Conservation (phyloP, 129 eudicot species). For the Flaveria sonorensis region DNA sequence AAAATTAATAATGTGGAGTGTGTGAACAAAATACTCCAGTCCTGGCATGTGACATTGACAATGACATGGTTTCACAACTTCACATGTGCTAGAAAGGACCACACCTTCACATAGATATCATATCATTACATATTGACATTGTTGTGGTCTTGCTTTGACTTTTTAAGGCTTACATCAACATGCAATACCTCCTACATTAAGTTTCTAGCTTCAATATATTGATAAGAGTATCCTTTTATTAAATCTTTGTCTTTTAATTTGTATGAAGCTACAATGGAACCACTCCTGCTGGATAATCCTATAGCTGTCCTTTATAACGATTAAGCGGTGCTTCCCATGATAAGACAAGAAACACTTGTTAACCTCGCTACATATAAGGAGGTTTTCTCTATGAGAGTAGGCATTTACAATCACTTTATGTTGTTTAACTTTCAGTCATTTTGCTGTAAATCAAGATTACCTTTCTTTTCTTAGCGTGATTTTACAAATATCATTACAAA, state of each 20-base stretch:
- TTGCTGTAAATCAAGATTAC: too few species aligned
- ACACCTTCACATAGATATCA: background rate
- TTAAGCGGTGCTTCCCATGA: too few species aligned
- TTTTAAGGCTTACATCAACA: background rate
- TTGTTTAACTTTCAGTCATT: too few species aligned
- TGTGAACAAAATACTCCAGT: background rate
- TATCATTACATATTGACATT: slow-evolving; percentile 2
- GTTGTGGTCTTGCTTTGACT: slow-evolving; percentile 16
- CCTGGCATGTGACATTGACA: slow-evolving; percentile 18
- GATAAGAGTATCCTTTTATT: background rate
- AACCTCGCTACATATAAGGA: too few species aligned
- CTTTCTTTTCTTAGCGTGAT: too few species aligned
- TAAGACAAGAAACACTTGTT: too few species aligned
- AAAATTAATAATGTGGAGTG: background rate
- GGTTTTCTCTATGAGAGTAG: too few species aligned
- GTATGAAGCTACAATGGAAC: too few species aligned
- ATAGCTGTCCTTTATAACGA: too few species aligned
- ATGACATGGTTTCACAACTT: background rate
- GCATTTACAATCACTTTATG: too few species aligned
- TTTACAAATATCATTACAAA: too few species aligned
- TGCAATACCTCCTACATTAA: background rate
- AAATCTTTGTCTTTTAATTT: background rate
- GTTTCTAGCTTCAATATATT: background rate
- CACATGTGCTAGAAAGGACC: slow-evolving; percentile 11
- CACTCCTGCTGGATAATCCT: too few species aligned